phyloP scores from a whole-genome alignment of 768 basidiomycete species.

The Sporobolomyces pararoseus region DNA sequence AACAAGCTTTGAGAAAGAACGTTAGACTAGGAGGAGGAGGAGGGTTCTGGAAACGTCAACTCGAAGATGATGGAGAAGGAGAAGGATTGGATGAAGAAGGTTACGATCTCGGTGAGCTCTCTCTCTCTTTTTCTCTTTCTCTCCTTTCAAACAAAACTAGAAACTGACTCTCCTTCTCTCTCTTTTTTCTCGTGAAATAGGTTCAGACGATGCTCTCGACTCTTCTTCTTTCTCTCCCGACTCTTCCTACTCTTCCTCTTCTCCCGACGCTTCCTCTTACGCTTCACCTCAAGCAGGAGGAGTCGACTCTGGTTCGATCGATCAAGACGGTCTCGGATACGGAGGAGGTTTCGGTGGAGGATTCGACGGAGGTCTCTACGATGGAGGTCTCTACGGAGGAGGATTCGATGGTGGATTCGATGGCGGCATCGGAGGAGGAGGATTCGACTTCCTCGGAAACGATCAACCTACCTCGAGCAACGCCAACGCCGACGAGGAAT shows the following conservation, averaged over 20 bases:
- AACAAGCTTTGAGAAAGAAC: neutral
- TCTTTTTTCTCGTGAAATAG: too few species aligned
- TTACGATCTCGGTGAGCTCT: neutral
- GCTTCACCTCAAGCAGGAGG: too few species aligned
- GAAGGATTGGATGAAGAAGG: neutral
- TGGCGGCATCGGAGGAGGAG: neutral
- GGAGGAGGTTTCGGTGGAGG: neutral
- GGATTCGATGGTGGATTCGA: neutral
- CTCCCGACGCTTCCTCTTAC: too few species aligned
- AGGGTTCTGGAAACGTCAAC: slow-evolving; percentile 13
- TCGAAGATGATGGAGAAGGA: neutral
- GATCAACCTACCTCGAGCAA: too few species aligned
- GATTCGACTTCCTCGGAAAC: neutral
- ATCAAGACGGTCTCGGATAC: slow-evolving; percentile 1
- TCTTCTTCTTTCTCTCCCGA: too few species aligned
- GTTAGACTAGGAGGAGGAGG: neutral
- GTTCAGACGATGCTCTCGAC: too few species aligned
- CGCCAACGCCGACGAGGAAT: too few species aligned
- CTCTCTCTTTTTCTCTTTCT: too few species aligned
- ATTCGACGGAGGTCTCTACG: neutral
- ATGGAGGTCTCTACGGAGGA: neutral
- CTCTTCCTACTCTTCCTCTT: too few species aligned
- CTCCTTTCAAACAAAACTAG: too few species aligned
- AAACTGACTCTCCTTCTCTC: too few species aligned
- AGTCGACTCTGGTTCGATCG: neutral